Conservation (phyloP, 371 early-diverging fungal genomes). For the Dipsacomyces acuminosporus region DNA sequence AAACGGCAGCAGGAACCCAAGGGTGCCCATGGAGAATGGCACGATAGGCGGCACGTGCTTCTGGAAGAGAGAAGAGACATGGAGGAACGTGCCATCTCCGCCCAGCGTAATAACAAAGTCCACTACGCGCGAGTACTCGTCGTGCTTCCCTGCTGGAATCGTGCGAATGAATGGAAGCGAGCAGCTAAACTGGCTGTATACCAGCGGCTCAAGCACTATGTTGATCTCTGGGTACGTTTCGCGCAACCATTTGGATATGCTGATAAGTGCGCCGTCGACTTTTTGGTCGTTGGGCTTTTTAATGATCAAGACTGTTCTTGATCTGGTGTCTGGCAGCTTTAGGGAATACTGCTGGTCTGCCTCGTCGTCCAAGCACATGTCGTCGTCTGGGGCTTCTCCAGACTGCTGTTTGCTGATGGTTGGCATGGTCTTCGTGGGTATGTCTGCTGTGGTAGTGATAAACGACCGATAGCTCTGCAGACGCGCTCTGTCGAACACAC, state of each 20-base stretch:
- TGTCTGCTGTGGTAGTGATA: conserved; percentile 22
- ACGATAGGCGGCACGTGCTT: conserved; percentile 80
- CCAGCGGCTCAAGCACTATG: conserved; percentile 38
- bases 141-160: conserved; percentile 4
- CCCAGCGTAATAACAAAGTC: conserved; percentile 92
- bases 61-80: conserved; percentile 78
- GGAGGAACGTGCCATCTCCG: conserved; percentile 95
- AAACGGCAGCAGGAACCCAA: conserved; percentile 88
- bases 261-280: conserved; percentile 62
- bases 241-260: conserved; percentile 56
- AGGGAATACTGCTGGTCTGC: conserved; percentile 50
- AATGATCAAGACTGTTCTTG: conserved; percentile 68
- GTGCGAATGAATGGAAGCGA: conserved; percentile 22
- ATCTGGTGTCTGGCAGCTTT: conserved; percentile 58
- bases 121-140: conserved; percentile 47
- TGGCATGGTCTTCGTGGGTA: conserved; percentile 19
- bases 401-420: conserved; percentile 5
- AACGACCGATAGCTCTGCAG: too few relatives aligned
- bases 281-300: conserved; percentile 68
- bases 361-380: conserved; percentile 3
- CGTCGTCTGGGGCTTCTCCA: neutral
- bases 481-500: too few relatives aligned
- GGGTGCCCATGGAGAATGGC: conserved; percentile 86
- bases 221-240: conserved; percentile 35
- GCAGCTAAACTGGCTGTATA: conserved; percentile 12